Evolutionary conservation across 1,284 basidiomycete species (phyloP).

Genomic region (Coniferiporia sulphurascens): DNA sequence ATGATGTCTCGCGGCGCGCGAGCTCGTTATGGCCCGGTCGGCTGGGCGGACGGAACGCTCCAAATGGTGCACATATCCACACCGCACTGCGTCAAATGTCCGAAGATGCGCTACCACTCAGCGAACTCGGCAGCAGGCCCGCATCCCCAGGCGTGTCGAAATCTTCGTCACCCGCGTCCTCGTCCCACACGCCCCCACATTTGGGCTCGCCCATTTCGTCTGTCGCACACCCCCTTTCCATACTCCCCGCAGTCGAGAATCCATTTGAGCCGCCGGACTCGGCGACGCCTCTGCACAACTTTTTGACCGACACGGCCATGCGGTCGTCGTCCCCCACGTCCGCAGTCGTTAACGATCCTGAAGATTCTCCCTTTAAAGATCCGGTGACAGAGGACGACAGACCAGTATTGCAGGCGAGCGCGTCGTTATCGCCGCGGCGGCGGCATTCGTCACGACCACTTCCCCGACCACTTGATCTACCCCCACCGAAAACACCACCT

Average conservation of each 20-base stretch:
- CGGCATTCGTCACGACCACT: conserved; percentile 30
- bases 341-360: background rate
- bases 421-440: conserved; percentile 24
- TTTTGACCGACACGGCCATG: conserved; percentile 14
- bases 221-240: conserved; percentile 36
- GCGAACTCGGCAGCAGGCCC: conserved; percentile 36
- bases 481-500: conserved; percentile 52
- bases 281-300: conserved; percentile 10
- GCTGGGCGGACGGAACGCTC: background rate
- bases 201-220: conserved; percentile 26
- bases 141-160: conserved; percentile 30
- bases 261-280: conserved; percentile 41
- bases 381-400: background rate
- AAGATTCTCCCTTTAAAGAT: conserved; percentile 9
- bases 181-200: conserved; percentile 27
- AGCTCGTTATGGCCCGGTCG: conserved; percentile 42
- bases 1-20: conserved; percentile 51
- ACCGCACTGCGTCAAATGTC: conserved; percentile 39
- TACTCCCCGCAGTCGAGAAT: conserved; percentile 11
- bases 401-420: conserved; percentile 17
- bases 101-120: conserved; percentile 34
- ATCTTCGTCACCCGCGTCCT: conserved; percentile 31
- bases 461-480: conserved; percentile 53
- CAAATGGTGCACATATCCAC: conserved; percentile 36
- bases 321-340: conserved; percentile 7